Base-by-base conservation (phyloP, 169 alveolate genomes). In the Toxoplasma gondii region DNA sequence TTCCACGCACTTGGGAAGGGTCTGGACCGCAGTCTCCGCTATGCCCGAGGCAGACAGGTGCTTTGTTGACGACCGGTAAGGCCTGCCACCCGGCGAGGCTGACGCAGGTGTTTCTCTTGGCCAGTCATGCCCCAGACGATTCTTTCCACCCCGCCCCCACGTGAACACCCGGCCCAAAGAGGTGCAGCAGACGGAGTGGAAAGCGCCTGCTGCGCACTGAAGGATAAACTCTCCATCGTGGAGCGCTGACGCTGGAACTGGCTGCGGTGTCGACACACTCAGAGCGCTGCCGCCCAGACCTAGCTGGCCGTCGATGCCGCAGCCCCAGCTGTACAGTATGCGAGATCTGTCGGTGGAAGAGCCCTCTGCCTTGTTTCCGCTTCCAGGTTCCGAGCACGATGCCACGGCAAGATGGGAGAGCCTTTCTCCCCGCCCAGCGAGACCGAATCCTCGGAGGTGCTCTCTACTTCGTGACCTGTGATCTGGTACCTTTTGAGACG, bases 281-380 rank as follows among this genome's bases (percentile, higher is more conserved):
- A 92, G 58, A 34, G 67, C 88, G 22, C 92, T 83, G 39, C 95
- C 93, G 44, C 70, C 91, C n/a, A 88, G 82, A 10, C 96, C 96
- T 53, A 94, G 69, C 58, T 94, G 96, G 64, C 96, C 96, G 84
- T 94, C 92, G 45, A 94, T 69, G 84, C 93, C 93, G 92, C 92
- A 41, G 39, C 96, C 96, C 96, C 96, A 94, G 92, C 88, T 86
- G 92, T 74, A 94, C 81, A 93, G 74, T 9, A 36, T 69, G 45
- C 91, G 67, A 2, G 86, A 69, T 38, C 92, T 41, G 34, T 74
- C 5, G 54, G 88, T 19, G 91, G 78, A 53, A 74, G n/a, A 29
- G 34, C n/a, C 39, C 43, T 19, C 39, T 78, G 7, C 41, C 86
- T 53, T 58, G 36, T 29, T 39, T 53, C 69, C 81, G 19, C 38